These are phyloP conservation scores for Naematelia encephala DNA, from an alignment of 768 basidiomycete genomes.

Conservation along the genomic window DNA sequence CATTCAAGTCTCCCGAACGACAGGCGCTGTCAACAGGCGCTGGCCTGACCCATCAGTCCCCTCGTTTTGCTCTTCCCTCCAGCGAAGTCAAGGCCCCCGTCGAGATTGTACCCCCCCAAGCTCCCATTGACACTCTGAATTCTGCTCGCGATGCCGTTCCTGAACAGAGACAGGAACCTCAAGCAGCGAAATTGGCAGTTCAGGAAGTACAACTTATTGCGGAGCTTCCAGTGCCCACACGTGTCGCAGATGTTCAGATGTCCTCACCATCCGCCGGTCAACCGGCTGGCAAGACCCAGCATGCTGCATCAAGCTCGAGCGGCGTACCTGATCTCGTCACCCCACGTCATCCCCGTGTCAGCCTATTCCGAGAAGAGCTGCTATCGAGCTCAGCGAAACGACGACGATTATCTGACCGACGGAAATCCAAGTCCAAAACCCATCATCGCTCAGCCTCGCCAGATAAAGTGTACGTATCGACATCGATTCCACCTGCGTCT, in stretches of 20 bases:
- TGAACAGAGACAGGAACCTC: too few relatives aligned
- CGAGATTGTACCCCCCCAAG: too few relatives aligned
- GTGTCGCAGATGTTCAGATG: too few relatives aligned
- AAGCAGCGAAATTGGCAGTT: too few relatives aligned
- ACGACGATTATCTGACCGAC: neutral
- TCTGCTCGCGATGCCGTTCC: too few relatives aligned
- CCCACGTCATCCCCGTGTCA: neutral
- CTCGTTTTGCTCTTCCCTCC: too few relatives aligned
- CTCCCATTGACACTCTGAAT: too few relatives aligned
- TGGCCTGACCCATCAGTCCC: neutral
- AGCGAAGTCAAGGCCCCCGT: too few relatives aligned
- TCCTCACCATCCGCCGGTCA: too few relatives aligned
- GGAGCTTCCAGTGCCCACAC: too few relatives aligned
- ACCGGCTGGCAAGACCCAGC: too few relatives aligned
- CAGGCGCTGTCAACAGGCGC: neutral
- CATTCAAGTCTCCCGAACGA: neutral
- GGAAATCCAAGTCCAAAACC: neutral
- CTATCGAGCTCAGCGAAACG: neutral
- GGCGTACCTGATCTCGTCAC: neutral
- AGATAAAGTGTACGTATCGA: conserved; percentile 8
- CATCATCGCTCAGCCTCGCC: conserved; percentile 4
- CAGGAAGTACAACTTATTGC: too few relatives aligned
- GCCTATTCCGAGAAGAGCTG: neutral
- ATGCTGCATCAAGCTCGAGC: conserved; percentile 7
- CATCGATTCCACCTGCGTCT: conserved; percentile 1